Base-by-base conservation (phyloP, 169 alveolate genomes). In the Plasmodium inui region DNA sequence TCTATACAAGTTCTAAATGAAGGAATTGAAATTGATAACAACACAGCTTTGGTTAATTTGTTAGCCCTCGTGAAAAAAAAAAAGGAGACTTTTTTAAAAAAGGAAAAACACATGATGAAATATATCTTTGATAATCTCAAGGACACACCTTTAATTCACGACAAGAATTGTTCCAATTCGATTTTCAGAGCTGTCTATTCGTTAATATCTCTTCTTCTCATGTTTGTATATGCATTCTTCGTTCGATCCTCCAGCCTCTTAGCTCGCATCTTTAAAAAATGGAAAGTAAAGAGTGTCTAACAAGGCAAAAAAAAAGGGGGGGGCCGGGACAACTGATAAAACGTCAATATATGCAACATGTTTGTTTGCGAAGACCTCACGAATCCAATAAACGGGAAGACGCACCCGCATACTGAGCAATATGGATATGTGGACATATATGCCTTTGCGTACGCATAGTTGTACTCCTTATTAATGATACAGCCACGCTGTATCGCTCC, bases 71-170 rank as follows among this genome's bases (percentile, higher is more conserved):
- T 88, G 72, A 55, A 79, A 88, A 88, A 37, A 79, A 88, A 88
- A 78, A 88, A 79, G 22, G 82, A 79, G 19, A 14, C 41, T 57
- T 81, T 79, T 88, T 88, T 88, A 80, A 81, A 88, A 88, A 88
- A 44, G 50, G 94, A 88, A 88, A 88, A 88, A 44, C 72, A 88
- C 46, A 88, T 80, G 88, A 88, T 88, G 94, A 88, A 73, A 79
- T 55, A 79, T 88, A 88, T 88, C 72, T 88, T 88, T 80, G 72
- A 88, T 61, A 78, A 67, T 37, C 94, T 88, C 39, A 41, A 88
- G 53, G 81, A 88, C 81, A 88, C 79, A 30, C 83, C 94, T 37
- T 8, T 88, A n/a, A 88, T 79, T n/a, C 61, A 57, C 46, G 90
- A 88, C 46, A 50, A 88, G 50, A 19, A 79, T 3, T 22, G 46